Evolutionary conservation across 129 eudicot genomes (phyloP).

Genomic region (Escallonia herrerae): DNA sequence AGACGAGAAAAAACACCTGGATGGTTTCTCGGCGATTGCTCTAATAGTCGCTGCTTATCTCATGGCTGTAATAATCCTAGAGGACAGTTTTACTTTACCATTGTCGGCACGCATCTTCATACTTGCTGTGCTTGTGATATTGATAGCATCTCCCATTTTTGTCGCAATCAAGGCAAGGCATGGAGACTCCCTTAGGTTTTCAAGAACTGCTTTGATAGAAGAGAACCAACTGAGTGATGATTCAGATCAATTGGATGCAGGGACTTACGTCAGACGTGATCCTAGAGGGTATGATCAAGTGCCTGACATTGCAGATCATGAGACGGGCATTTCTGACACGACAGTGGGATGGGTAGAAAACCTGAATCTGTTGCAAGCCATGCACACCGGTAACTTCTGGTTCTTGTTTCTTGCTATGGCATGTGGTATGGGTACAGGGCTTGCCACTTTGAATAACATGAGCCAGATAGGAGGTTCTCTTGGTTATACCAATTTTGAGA

Average conservation of each 20-base stretch:
- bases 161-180: slow-evolving; percentile 43
- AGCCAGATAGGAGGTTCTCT: slow-evolving; percentile 77
- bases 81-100: slow-evolving; percentile 27
- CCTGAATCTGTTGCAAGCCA: slow-evolving; percentile 58
- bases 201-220: slow-evolving; percentile 22
- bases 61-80: slow-evolving; percentile 38
- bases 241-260: slow-evolving; percentile 6
- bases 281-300: slow-evolving; percentile 22
- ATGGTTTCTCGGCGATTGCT: slow-evolving; percentile 49
- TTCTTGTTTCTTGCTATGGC: slow-evolving; percentile 60
- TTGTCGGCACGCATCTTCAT: slow-evolving; percentile 31
- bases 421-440: slow-evolving; percentile 78
- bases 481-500: slow-evolving; percentile 46
- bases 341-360: slow-evolving; percentile 11
- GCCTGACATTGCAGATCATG: slow-evolving; percentile 22
- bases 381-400: slow-evolving; percentile 62
- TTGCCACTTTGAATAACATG: slow-evolving; percentile 69
- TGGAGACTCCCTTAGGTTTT: slow-evolving; percentile 17
- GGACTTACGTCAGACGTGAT: slow-evolving; percentile 1
- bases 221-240: slow-evolving; percentile 24
- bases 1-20: slow-evolving; percentile 54
- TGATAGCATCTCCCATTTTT: slow-evolving; percentile 55
- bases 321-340: slow-evolving; percentile 11
- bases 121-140: slow-evolving; percentile 29
- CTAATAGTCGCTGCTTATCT: slow-evolving; percentile 62